Evolutionary conservation across 805 yeast species (phyloP), one percentile per base, ranked within the genome.

Genomic region (Candida parachauliodes): DNA sequence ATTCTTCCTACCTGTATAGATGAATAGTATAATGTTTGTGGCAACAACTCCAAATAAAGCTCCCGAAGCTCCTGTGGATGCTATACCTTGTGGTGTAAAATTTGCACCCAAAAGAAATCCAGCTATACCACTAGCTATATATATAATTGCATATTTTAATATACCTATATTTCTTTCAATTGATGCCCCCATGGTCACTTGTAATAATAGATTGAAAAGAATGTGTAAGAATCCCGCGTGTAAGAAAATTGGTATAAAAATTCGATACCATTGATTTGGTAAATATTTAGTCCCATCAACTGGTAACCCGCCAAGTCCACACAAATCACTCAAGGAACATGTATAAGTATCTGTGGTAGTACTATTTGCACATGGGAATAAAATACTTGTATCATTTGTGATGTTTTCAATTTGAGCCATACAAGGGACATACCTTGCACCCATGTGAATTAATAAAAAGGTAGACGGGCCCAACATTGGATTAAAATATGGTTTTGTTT

Each of bases 401-500:
- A 79, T 53, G 3, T 68, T 71, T 19, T 54, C 50, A 18, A 81
- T 65, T 27, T 55, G 49, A 31, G 74, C 74, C 87, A 83, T 80
- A 52, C 89, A 83, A 0, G 88, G 87, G 2, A 74, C 69, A 53
- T 79, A 83, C 21, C 88, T 55, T 2, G 87, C 81, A 2, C 89
- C 89, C 73, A 79, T 72, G 47, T 78, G 74, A 40, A 83, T 80
- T 50, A 77, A 69, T 1, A 81, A 62, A 48, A 80, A 80, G 0
- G 81, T 60, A 2, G 87, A 80, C 9, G 89, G 89, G 1, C 89
- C 89, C 19, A 83, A 54, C 88, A 83, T 82, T 5, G 88, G 89
- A 52, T 83, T 83, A 63, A 83, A 79, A 43, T 77, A 74, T 4
- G 89, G 89, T 47, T 79, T 57, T 0, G 85, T 78, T 51, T 79